Evolutionary conservation across 129 eudicot genomes (phyloP).

Genomic region (Solidago caesia): DNA sequence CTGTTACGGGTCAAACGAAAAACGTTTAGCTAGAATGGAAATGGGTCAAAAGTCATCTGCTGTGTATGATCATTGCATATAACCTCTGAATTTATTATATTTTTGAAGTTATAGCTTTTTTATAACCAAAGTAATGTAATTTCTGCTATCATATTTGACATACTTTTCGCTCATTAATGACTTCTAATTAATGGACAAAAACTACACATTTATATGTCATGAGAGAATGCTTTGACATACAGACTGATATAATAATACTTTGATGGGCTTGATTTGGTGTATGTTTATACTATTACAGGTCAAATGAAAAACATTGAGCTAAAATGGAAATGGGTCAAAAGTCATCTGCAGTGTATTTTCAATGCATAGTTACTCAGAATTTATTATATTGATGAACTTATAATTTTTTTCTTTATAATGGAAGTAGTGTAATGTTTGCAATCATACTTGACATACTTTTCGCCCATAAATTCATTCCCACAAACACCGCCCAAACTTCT

Average conservation of each 20-base stretch:
- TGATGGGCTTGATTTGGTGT: neutral
- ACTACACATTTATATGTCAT: conserved; percentile 92
- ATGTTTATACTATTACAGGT: neutral
- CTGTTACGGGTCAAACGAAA: neutral
- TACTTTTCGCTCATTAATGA: neutral
- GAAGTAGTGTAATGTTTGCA: neutral
- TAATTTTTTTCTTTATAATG: neutral
- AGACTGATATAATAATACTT: neutral
- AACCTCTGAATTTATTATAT: neutral
- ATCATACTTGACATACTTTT: conserved; percentile 1
- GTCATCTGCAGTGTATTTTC: neutral
- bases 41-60: too few species aligned
- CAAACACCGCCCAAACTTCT: neutral
- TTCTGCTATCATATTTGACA: conserved; percentile 4
- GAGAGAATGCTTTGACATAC: conserved; percentile 65
- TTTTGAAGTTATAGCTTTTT: neutral
- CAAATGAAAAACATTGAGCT: neutral
- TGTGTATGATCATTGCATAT: neutral
- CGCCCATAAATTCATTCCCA: neutral
- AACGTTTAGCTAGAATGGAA: neutral
- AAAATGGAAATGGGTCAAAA: neutral
- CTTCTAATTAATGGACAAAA: conserved; percentile 34
- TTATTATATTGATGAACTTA: neutral
- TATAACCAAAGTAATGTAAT: neutral
- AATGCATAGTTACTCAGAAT: neutral